Base-by-base conservation (phyloP, 768 basidiomycete genomes). In the Scleroderma bovista region DNA sequence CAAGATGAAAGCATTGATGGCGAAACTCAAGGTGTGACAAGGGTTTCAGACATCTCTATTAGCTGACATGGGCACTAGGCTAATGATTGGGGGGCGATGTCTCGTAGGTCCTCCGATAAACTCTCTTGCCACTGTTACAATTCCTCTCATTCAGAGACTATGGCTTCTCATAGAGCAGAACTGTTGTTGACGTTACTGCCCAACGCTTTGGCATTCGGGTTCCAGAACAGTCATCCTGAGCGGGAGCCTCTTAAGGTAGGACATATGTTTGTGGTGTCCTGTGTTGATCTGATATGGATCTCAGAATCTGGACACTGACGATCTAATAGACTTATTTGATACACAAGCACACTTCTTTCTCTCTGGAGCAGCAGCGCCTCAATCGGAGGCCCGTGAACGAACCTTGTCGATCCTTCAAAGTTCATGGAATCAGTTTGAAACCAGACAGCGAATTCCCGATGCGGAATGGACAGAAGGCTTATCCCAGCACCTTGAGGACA, bases 41-140 rank as follows among this genome's bases (percentile, higher is more conserved):
- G 10, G 8, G 2, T 20, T 41, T 6, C 33, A n/a, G 41, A 9
- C 26, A 29, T n/a, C 17, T 2, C 13, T 0, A n/a, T n/a, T 5
- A 11, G 3, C 4, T 5, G 2, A 16, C n/a, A 49, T 44, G 16
- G 41, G 8, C n/a, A 5, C 32, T 54, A 81, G 80, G 73, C 78
- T 1, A 81, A 80, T 48, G 81, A 83, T 51, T 83, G 81, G 81
- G 77, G 79, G 22, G 70, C 81, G 0, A 64, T 83, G 22, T 77
- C 79, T 43, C 80, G 81, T 83, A 42, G 38, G 78, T 59, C 22
- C n/a, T 6, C 0, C 3, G 2, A 22, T 33, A 3, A 44, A 24
- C 6, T 20, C 17, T 13, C 3, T 24, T 20, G n/a, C 0, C 16
- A 50, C 24, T 22, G 1, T 24, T 32, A 29, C 32, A 6, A 36